Evolutionary conservation across 345 rosid genomes (phyloP).

Genomic region (Hibiscus trionum): DNA sequence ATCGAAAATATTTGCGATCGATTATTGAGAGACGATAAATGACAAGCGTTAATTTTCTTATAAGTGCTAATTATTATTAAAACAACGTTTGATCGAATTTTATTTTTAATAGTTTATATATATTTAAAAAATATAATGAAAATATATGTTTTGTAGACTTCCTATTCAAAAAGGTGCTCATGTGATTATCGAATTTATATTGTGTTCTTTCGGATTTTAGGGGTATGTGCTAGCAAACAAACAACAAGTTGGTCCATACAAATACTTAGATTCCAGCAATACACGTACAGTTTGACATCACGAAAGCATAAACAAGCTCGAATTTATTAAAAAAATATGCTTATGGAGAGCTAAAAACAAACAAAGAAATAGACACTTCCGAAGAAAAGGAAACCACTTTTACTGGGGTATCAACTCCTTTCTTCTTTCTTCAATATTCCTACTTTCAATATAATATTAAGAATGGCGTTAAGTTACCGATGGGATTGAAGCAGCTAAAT

Average conservation of each 20-base stretch:
- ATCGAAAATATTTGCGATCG: no score
- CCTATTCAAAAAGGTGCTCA: no score
- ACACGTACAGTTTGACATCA: conserved; percentile 12
- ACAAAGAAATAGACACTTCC: not conserved
- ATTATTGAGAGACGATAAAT: no score
- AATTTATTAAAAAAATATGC: not conserved
- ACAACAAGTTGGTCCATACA: conserved; percentile 8
- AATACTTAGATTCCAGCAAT: conserved; percentile 6
- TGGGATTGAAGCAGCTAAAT: no score
- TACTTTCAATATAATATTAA: not conserved
- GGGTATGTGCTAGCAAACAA: not conserved
- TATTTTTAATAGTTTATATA: no score
- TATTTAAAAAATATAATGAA: no score
- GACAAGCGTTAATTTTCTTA: no score
- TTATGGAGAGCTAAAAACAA: not conserved
- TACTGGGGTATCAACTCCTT: not conserved
- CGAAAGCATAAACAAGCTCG: not conserved
- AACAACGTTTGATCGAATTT: no score
- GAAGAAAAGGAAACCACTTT: not conserved
- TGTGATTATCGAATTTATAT: no score
- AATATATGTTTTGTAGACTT: no score
- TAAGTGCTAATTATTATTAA: no score
- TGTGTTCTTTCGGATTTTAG: no score
- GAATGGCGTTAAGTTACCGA: not conserved
- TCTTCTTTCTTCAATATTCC: not conserved